These are phyloP conservation scores for Verbascum thapsus DNA, from an alignment of 257 asterid species.

Conservation along the genomic window DNA sequence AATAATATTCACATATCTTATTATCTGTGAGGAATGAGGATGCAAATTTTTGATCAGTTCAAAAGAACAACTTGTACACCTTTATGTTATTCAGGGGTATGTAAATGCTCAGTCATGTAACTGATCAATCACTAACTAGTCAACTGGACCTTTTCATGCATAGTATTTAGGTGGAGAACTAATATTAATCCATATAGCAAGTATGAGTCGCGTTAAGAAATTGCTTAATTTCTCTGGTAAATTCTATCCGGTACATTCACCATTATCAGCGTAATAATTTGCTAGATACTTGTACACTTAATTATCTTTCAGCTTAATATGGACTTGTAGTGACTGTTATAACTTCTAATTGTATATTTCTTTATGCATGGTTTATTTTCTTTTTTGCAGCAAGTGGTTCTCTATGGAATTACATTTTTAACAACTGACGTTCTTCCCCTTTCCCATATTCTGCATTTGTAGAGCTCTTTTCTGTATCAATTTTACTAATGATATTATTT, in stretches of 20 bases:
- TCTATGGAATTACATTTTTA: conserved; percentile 9
- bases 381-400: conserved; percentile 13
- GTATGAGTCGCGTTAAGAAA: not conserved
- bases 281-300: not conserved
- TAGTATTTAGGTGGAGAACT: not conserved
- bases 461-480: conserved; percentile 3
- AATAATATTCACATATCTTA: not conserved
- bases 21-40: not conserved
- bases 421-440: not conserved
- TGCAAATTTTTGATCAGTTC: not conserved
- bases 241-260: not conserved
- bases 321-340: conserved; percentile 15
- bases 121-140: conserved; percentile 7
- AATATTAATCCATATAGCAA: not conserved
- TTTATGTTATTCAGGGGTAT: not conserved
- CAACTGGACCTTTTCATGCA: not conserved
- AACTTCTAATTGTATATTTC: conserved; percentile 18
- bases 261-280: not conserved
- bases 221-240: not conserved
- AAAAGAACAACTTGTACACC: conserved; percentile 5
- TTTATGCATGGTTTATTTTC: not conserved
- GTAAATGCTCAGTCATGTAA: conserved; percentile 11
- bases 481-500: conserved; percentile 26
- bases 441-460: conserved; percentile 11
- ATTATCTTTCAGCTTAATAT: not conserved